phyloP scores from a whole-genome alignment of 2,329 filamentous ascomycete genomes.

The Fusarium fracticaudum region DNA sequence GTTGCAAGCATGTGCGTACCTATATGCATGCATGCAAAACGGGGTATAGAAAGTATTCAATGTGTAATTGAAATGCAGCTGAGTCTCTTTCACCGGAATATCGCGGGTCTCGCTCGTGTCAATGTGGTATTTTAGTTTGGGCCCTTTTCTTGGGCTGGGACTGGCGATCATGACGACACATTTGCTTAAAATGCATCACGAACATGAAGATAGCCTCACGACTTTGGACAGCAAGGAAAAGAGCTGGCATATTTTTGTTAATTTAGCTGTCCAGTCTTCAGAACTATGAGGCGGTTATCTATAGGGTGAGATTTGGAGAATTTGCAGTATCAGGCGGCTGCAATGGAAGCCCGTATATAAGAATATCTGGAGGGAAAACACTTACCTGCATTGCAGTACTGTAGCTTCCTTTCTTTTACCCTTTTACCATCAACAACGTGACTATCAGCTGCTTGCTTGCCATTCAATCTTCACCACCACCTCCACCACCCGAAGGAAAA shows the following conservation, averaged over 20 bases:
- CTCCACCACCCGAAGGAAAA: not conserved
- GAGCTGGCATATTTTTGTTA: not conserved
- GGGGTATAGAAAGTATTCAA: constrained; percentile 1
- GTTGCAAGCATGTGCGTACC: not conserved
- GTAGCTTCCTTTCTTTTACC: not conserved
- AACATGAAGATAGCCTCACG: not conserved
- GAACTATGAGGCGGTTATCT: not conserved
- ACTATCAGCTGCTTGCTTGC: constrained; percentile 32
- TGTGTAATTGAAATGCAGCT: constrained; percentile 23
- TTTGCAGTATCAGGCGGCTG: not conserved
- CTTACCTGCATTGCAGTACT: not conserved
- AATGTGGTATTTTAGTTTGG: constrained; percentile 21
- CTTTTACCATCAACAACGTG: constrained; percentile 24
- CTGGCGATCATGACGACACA: constrained; percentile 41
- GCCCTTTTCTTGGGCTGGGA: not conserved
- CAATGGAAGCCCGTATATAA: constrained; percentile 28
- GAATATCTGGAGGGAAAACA: constrained; percentile 13
- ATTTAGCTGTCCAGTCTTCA: not conserved
- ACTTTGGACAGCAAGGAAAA: not conserved
- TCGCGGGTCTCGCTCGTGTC: constrained; percentile 13
- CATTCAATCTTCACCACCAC: constrained; percentile 1
- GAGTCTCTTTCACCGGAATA: constrained; percentile 21
- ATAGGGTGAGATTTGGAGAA: not conserved
- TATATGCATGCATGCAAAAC: constrained; percentile 5
- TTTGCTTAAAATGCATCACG: constrained; percentile 11